A percentile compares a stretch with the other conserved stretches of the same genome.
These are phyloP conservation scores for Fusarium transvaalense DNA, from an alignment of 2,329 filamentous ascomycete species.

Conservation along the genomic window DNA sequence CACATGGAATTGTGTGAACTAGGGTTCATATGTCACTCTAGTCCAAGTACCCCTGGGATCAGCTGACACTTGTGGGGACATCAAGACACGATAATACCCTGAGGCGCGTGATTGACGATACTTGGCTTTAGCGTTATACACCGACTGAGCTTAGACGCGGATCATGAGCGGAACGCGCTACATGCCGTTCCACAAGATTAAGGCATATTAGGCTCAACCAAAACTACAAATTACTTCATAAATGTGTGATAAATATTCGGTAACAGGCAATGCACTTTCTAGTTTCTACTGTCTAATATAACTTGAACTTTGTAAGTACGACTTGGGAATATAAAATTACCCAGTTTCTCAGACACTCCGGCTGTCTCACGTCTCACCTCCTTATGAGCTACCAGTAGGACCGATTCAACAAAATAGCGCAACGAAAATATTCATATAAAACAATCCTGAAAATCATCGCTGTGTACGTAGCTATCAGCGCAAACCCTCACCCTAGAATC, in stretches of 20 bases:
- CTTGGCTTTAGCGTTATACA: no score
- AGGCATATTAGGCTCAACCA: no score
- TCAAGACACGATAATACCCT: no score
- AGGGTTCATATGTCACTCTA: no score
- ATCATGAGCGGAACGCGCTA: no score
- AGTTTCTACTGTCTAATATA: neutral
- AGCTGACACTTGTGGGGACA: neutral
- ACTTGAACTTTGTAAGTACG: neutral
- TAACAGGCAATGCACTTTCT: neutral
- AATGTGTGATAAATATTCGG: neutral
- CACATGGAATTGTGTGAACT: no score
- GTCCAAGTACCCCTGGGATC: no score
- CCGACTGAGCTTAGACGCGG: no score
- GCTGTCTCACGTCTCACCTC: neutral
- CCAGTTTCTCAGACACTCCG: neutral
- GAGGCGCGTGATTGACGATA: no score
- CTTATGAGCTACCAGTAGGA: neutral
- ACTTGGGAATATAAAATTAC: neutral
- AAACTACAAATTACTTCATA: neutral
- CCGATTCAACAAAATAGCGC: neutral
- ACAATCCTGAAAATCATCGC: rapidly evolving
- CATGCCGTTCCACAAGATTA: no score
- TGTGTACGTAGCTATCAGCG: neutral
- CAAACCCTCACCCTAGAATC: neutral
- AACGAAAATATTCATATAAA: neutral